Evolutionary conservation across 2,329 filamentous ascomycete species (phyloP), one percentile per base, ranked within the genome.

Genomic region (Coniochaeta hoffmannii): DNA sequence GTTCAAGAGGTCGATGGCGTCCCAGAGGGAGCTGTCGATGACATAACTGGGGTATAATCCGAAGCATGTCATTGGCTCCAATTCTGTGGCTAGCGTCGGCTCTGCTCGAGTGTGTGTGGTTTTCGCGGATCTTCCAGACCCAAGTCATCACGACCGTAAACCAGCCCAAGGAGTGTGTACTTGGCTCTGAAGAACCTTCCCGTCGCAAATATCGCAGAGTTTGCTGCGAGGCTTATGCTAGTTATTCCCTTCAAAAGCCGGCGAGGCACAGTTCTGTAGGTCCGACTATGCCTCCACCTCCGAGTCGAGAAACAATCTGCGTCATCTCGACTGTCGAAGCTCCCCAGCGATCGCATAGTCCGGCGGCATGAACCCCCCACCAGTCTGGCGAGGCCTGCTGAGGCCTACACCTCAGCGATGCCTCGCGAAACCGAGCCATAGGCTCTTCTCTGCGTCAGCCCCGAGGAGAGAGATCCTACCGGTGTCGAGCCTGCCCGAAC

Each of bases 401-500:
- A 24, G 31, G 22, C 17, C n/a, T 19, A 6, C 24, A 4, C 22
- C 41, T 46, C 41, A 6, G 14, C 7, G 11, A 28, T 28, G 41
- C 4, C 19, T 15, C 19, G 24, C 22, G 7, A 22, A 5, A 19
- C 49, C 49, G 30, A 51, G 28, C 9, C 46, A 51, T 10, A 26
- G 17, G 15, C 19, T 34, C 12, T 82, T 87, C 63, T 80, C 80
- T 7, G 71, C 71, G 9, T 80, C 81, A 2, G 55, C 69, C 12
- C 55, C 60, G 14, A 71, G 73, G 59, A 68, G 62, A 56, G 72
- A 81, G 61, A 75, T 87, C 24, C 74, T 75, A 62, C 76, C 80
- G 62, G 69, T 77, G 26, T 68, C 73, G 5, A 63, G 69, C 22
- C 74, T 87, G 7, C 77, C 78, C 3, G 68, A 77, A 50, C 79